Evolutionary conservation across 108 stramenopile genomes (phyloP), one percentile per base, ranked within the genome.

Genomic region (Conticribra weissflogii): DNA sequence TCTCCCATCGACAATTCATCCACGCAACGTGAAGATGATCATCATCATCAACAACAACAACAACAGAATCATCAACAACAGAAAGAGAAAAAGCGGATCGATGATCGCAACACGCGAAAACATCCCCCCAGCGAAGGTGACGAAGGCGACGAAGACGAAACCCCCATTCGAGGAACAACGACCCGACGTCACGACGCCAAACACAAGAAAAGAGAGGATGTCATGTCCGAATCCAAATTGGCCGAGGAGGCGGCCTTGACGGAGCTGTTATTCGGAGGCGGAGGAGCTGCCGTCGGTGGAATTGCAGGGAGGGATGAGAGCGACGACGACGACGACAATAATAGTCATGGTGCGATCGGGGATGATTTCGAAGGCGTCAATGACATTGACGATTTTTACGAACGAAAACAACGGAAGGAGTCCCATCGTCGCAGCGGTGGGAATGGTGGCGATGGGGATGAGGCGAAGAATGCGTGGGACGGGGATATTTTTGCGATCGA

Each of bases 401-500:
- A n/a, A n/a, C n/a, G n/a, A n/a, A n/a, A n/a, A n/a, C n/a, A n/a
- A n/a, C n/a, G n/a, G n/a, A n/a, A n/a, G n/a, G n/a, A 68, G 8
- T 24, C 23, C 16, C 23, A 18, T 5, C 15, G 59, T 15, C 47
- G 34, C 61, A 28, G 32, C 19, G 58, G 51, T 17, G 80, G 32
- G 2, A 49, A 69, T 15, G 41, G 24, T 19, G 47, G 41, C 12
- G 41, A 23, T 27, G 53, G 2, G 4, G 65, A 62, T n/a, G n/a
- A n/a, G n/a, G n/a, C n/a, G n/a, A n/a, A n/a, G n/a, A n/a, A n/a
- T 14, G 58, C 29, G 21, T 44, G 34, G 23, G 48, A 63, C 44
- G 74, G 29, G 17, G 79, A 63, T 56, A 53, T 73, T 2, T 75
- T 71, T 58, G 50, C 73, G 3, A 82, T 73, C 49, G 65, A 74